A percentile compares a stretch with the other conserved stretches of the same genome.
phyloP scores from a whole-genome alignment of 164 flowering plant species.

The Saururus chinensis region DNA sequence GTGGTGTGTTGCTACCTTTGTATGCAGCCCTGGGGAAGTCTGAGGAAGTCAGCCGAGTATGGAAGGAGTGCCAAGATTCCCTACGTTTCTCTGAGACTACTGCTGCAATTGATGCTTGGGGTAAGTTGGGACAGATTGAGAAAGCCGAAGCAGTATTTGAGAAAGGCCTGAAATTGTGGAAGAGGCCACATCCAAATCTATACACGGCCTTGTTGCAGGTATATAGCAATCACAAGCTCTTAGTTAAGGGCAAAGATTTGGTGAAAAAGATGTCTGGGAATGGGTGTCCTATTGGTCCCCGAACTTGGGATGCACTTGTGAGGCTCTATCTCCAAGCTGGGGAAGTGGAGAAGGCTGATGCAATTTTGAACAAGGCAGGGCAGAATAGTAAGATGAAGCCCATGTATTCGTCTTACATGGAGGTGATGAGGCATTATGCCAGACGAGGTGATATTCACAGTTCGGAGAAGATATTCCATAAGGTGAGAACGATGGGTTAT shows the following conservation, averaged over 20 bases:
- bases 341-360: conserved; percentile 77
- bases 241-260: conserved; percentile 61
- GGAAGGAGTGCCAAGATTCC: conserved; percentile 47
- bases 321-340: conserved; percentile 73
- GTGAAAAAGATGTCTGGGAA: conserved; percentile 50
- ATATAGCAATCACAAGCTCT: conserved; percentile 53
- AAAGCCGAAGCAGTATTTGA: conserved; percentile 76
- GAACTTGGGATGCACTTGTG: conserved; percentile 65
- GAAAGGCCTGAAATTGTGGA: conserved; percentile 23
- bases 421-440: conserved; percentile 55
- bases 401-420: conserved; percentile 34
- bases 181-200: conserved; percentile 23
- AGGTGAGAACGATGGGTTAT: conserved; percentile 55
- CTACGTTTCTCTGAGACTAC: conserved; percentile 32
- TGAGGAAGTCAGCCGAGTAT: conserved; percentile 56
- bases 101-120: conserved; percentile 78
- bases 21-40: conserved; percentile 60
- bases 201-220: conserved; percentile 45
- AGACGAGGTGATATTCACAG: conserved; percentile 72
- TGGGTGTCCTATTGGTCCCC: conserved; percentile 46
- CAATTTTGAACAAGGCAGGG: conserved; percentile 58
- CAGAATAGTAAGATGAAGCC: conserved; percentile 34
- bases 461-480: conserved; percentile 60
- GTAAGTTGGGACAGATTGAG: conserved; percentile 49
- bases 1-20: conserved; percentile 38